Percentiles rank a stretch among this genome's conserved stretches.
Conservation (phyloP, 1,284 basidiomycete species). For the Serendipita sp. region DNA sequence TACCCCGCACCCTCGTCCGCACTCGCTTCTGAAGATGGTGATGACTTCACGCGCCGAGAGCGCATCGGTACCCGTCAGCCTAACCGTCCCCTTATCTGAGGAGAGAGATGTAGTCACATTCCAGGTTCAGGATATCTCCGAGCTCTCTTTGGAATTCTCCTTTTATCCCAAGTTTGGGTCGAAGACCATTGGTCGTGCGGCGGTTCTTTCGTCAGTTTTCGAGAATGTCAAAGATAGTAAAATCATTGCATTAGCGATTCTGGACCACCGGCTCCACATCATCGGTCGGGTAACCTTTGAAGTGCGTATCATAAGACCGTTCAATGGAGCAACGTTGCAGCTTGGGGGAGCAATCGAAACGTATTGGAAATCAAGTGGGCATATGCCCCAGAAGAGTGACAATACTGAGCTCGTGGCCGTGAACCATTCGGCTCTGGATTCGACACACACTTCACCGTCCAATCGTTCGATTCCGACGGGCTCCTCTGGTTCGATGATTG, state of each 20-base stretch:
- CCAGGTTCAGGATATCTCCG: conserved; percentile 64
- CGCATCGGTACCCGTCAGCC: conserved; percentile 73
- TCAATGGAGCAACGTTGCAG: conserved; percentile 87
- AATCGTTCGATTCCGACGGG: conserved; percentile 28
- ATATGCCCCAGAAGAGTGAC: neutral
- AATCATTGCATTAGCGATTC: conserved; percentile 62
- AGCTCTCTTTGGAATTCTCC: conserved; percentile 82
- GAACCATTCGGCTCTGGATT: conserved; percentile 24
- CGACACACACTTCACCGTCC: conserved; percentile 53
- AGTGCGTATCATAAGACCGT: conserved; percentile 78
- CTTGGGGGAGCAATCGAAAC: conserved; percentile 91
- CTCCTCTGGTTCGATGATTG: conserved; percentile 35
- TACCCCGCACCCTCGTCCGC: conserved; percentile 22
- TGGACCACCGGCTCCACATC: conserved; percentile 86
- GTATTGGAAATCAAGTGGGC: conserved; percentile 75
- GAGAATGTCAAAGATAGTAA: conserved; percentile 39
- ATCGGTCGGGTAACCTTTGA: conserved; percentile 90
- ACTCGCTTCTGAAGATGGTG: conserved; percentile 82
- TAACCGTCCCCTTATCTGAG: conserved; percentile 73
- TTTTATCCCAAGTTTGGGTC: conserved; percentile 98
- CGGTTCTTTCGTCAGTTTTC: conserved; percentile 72
- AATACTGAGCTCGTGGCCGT: neutral
- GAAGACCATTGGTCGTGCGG: conserved; percentile 88
- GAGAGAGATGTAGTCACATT: conserved; percentile 79
- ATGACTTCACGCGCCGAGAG: conserved; percentile 73